Evolutionary conservation across 2,329 filamentous ascomycete genomes (phyloP).

Genomic region (Trichoderma breve): DNA sequence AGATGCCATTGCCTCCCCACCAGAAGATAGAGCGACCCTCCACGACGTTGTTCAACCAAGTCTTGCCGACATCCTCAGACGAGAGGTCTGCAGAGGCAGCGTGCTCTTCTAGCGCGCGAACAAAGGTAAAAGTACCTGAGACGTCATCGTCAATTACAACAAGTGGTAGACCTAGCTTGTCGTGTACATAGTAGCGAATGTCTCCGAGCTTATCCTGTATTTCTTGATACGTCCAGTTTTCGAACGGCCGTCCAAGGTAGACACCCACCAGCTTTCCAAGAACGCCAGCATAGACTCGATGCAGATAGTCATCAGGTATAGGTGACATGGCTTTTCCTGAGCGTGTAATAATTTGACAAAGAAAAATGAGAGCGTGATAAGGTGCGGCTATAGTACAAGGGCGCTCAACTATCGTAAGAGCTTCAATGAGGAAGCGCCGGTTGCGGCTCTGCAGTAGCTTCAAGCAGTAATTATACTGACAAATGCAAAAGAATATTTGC

Average conservation of each 20-base stretch:
- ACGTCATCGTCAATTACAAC: conserved; percentile 36
- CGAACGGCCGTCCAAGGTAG: conserved; percentile 33
- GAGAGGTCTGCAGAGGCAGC: neutral
- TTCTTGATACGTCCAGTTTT: conserved; percentile 36
- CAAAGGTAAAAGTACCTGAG: neutral
- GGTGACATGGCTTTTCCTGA: neutral
- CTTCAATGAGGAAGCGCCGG: conserved; percentile 31
- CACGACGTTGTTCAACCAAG: conserved; percentile 21
- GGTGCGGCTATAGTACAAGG: neutral
- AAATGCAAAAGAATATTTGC: neutral
- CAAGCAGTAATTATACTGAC: neutral
- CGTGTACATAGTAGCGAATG: conserved; percentile 34
- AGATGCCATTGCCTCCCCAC: conserved; percentile 40
- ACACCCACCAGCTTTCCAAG: neutral
- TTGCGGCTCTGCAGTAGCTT: neutral
- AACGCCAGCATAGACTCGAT: neutral
- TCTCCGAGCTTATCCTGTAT: conserved; percentile 34
- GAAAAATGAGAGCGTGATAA: neutral
- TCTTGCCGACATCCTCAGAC: conserved; percentile 3
- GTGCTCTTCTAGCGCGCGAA: neutral
- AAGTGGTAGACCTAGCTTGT: conserved; percentile 27
- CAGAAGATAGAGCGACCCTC: conserved; percentile 33
- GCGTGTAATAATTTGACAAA: neutral
- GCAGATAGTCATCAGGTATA: neutral
- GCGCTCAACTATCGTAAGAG: conserved; percentile 28